Evolutionary conservation across 257 asterid species (phyloP), one percentile per base, ranked within the genome.

Genomic region (Solanum lignicaule): DNA sequence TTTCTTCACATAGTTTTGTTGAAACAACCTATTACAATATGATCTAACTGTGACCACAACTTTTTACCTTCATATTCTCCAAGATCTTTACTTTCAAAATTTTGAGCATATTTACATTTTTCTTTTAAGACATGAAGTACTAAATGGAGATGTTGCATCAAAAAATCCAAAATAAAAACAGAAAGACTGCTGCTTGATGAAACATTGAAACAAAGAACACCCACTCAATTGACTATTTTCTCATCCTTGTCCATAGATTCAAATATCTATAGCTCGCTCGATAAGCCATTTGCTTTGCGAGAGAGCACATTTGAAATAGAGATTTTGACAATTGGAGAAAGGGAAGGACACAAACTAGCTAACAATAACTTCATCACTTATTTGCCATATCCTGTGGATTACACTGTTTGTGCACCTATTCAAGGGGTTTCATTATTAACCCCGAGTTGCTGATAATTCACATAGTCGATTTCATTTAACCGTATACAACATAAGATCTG

Each of bases 401-500:
- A 89, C 91, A 90, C 87, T 82, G 38, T 46, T 74, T 86, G 83
- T 89, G 52, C 91, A 91, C 90, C 88, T 88, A 91, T 85, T 91
- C 91, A 86, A 91, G 86, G 89, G 90, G 86, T 82, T 91, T 95
- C 75, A 88, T 89, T 73, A 87, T 85, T 35, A 89, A 38, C 76
- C 92, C 93, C 78, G 12, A 97, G 93, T 86, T 93, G 98, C 81
- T 94, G 93, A 92, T 95, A 97, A 89, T 95, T 94, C 58, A 62
- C 74, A 90, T 95, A 95, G 92, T 95, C 97, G 9, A 97, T 94
- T 91, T 92, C 95, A 86, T 95, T 95, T 89, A 97, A 92, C 58
- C 98, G 91, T 91, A 94, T 86, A 90, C 99, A 95, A 87, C 98
- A 95, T 89, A 97, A 92, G 88, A 97, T 89, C 87, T 95, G 94